Evolutionary conservation across 2,329 filamentous ascomycete genomes (phyloP).

Genomic region (Cladosporium cucumerinum): DNA sequence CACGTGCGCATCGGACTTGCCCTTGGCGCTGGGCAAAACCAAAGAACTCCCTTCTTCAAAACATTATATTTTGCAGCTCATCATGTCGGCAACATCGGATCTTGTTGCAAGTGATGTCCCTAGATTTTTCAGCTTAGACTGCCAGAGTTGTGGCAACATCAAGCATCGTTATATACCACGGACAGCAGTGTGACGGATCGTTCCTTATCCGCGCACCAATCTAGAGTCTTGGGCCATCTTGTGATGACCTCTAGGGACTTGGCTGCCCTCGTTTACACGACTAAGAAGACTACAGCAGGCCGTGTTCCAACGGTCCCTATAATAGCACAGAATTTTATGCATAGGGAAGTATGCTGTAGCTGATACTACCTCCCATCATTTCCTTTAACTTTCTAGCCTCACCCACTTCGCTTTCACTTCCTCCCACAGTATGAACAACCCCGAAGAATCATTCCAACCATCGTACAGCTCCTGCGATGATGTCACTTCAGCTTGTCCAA

Average conservation of each 20-base stretch:
- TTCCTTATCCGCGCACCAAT: neutral
- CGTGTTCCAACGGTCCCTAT: neutral
- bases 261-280: neutral
- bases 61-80: neutral
- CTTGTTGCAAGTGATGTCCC: neutral
- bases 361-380: neutral
- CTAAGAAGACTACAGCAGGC: neutral
- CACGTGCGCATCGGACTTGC: neutral
- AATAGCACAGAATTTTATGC: neutral
- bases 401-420: neutral
- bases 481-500: neutral
- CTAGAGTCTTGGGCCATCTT: neutral
- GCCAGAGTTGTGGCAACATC: neutral
- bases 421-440: neutral
- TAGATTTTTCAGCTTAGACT: neutral
- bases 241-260: constrained; percentile 3
- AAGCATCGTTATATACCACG: neutral
- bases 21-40: neutral
- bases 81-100: neutral
- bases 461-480: constrained; percentile 10
- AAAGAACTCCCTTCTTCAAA: neutral
- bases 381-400: neutral
- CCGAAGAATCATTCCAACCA: neutral
- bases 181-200: neutral
- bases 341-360: neutral